These are phyloP conservation scores for Mucuna pruriens DNA, from an alignment of 306 rosid species.

Conservation along the genomic window DNA sequence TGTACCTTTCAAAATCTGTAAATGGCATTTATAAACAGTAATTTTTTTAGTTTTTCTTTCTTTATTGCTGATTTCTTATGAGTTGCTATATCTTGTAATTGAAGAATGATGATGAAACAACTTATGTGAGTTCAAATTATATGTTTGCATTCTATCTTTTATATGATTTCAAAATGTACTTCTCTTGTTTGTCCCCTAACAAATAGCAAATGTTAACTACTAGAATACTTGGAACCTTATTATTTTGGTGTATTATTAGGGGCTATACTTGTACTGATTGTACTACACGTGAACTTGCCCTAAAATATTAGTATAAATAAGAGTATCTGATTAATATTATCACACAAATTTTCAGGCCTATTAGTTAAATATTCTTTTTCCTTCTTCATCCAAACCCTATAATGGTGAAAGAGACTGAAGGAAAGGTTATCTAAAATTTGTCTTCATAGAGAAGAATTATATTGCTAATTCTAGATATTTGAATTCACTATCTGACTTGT, in stretches of 20 bases:
- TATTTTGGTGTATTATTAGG: conserved; percentile 1
- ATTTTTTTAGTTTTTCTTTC: conserved; percentile 9
- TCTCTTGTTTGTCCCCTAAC: conserved; percentile 25
- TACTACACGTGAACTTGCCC: not conserved
- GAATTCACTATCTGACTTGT: conserved; percentile 23
- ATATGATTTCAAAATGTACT: conserved; percentile 20
- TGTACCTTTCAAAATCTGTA: not conserved
- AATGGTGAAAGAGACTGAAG: not conserved
- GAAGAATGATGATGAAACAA: conserved; percentile 10
- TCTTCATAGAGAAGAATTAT: not conserved
- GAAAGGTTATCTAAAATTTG: conserved; percentile 14
- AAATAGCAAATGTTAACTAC: not conserved
- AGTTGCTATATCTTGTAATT: conserved; percentile 1
- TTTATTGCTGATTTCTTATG: not conserved
- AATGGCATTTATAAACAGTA: conserved; percentile 3
- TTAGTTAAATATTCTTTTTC: not conserved
- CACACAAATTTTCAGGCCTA: not conserved
- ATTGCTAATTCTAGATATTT: conserved; percentile 7
- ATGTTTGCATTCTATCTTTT: conserved; percentile 21
- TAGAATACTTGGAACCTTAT: conserved; percentile 10
- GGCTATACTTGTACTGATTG: not conserved
- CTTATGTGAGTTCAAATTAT: not conserved
- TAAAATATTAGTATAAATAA: not conserved
- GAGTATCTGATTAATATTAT: not conserved
- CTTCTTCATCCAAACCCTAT: conserved; percentile 1